Percentiles rank a stretch among this genome's conserved stretches.
Evolutionary conservation across 1,284 basidiomycete species (phyloP).

Genomic region (Veloboletus limbatus): DNA sequence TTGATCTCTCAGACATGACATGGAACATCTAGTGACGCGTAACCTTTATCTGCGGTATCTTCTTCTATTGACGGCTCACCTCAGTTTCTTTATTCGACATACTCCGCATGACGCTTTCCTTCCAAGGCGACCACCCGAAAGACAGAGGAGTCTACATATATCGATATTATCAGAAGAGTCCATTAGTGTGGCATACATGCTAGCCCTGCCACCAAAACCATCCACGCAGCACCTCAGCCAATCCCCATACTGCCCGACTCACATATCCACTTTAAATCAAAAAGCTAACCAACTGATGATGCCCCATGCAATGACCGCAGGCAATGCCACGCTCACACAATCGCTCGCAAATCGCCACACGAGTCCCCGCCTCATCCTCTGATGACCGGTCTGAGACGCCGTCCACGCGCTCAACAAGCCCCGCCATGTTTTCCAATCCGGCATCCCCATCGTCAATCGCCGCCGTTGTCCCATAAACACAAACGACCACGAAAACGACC

Average conservation of each 20-base stretch:
- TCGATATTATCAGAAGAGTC: not conserved
- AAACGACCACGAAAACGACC: constrained; percentile 37
- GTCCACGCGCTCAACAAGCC: constrained; percentile 5
- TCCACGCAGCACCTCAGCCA: not conserved
- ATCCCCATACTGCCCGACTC: not conserved
- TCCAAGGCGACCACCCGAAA: too few relatives aligned
- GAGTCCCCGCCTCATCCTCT: constrained; percentile 13
- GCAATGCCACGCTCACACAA: constrained; percentile 26
- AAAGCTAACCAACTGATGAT: constrained; percentile 30
- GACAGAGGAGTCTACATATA: too few relatives aligned
- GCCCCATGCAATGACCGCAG: constrained; percentile 26
- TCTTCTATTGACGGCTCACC: too few relatives aligned
- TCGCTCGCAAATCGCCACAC: constrained; percentile 27
- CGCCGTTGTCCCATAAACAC: constrained; percentile 42
- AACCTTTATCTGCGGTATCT: too few relatives aligned
- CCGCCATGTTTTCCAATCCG: constrained; percentile 24
- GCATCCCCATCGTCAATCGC: constrained; percentile 39
- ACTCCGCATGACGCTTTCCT: too few relatives aligned
- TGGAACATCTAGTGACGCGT: too few relatives aligned
- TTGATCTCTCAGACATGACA: too few relatives aligned
- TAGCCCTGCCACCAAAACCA: too few relatives aligned
- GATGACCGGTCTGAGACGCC: not conserved
- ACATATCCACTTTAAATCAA: constrained; percentile 5
- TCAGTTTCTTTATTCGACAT: too few relatives aligned
- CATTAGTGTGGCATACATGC: too few relatives aligned